These are phyloP conservation scores for Pleurotus platypus DNA, from an alignment of 768 basidiomycete genomes.

Conservation along the genomic window DNA sequence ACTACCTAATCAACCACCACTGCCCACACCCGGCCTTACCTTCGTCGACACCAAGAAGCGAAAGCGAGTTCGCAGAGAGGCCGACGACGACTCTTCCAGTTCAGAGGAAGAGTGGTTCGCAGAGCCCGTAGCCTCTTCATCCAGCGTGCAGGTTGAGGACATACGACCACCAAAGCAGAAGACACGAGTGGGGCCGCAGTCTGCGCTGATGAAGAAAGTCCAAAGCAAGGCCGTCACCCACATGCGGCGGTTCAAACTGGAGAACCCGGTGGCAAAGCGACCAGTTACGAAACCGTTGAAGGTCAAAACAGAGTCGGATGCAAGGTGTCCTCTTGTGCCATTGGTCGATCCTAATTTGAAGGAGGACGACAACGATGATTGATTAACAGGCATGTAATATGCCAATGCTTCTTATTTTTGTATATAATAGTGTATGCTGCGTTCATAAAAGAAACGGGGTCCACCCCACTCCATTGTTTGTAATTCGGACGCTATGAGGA, in stretches of 20 bases:
- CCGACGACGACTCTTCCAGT: too few species aligned
- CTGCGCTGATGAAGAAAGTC: slow-evolving; percentile 3
- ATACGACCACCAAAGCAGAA: background rate
- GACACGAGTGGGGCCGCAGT: background rate
- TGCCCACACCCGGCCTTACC: background rate
- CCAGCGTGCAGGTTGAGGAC: background rate
- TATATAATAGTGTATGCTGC: too few species aligned
- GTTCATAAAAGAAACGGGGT: too few species aligned
- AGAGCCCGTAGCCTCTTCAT: background rate
- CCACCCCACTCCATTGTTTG: too few species aligned
- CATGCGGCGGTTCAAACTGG: background rate
- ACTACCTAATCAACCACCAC: background rate
- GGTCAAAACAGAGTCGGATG: background rate
- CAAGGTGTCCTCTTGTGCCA: too few species aligned
- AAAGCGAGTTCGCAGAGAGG: background rate
- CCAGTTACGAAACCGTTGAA: background rate
- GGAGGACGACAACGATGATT: too few species aligned
- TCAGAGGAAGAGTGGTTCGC: background rate
- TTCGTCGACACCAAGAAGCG: background rate
- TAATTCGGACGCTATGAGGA: background rate
- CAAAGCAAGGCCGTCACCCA: background rate
- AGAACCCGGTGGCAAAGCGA: background rate
- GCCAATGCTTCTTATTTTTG: too few species aligned
- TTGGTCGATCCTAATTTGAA: too few species aligned
- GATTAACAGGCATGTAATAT: too few species aligned